Conservation (phyloP, 2,329 filamentous ascomycete species). For the Dactylonectria macrodidyma region DNA sequence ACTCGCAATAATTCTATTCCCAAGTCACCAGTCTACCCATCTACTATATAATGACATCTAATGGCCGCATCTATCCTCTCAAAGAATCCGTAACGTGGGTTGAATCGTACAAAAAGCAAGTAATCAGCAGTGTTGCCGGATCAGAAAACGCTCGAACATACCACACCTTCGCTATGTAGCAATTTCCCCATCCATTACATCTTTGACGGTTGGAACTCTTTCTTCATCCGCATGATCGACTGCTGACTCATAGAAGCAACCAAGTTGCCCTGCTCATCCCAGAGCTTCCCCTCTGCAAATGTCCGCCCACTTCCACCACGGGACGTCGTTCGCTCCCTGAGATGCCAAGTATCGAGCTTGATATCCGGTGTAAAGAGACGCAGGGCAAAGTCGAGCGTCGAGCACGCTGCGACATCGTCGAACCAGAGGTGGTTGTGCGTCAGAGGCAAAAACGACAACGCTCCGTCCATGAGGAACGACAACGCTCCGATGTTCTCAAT, state of each 20-base stretch:
- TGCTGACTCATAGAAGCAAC: constrained; percentile 66
- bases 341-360: constrained; percentile 59
- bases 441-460: constrained; percentile 60
- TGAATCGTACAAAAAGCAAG: background rate
- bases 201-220: constrained; percentile 27
- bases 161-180: background rate
- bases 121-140: background rate
- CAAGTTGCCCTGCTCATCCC: constrained; percentile 59
- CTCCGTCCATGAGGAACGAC: constrained; percentile 62
- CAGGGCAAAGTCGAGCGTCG: constrained; percentile 66
- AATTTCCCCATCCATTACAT: constrained; percentile 7
- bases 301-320: constrained; percentile 59
- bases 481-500: constrained; percentile 56
- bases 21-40: background rate
- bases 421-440: constrained; percentile 59
- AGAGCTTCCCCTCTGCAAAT: constrained; percentile 61
- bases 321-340: constrained; percentile 58
- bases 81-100: background rate
- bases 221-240: constrained; percentile 51
- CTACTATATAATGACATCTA: background rate
- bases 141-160: background rate
- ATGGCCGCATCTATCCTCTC: background rate
- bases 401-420: constrained; percentile 60
- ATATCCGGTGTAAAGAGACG: constrained; percentile 57
- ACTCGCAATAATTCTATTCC: background rate